These are phyloP conservation scores for Wickerhamomyces sydowiorum DNA, from an alignment of 805 yeast genomes.

Conservation along the genomic window DNA sequence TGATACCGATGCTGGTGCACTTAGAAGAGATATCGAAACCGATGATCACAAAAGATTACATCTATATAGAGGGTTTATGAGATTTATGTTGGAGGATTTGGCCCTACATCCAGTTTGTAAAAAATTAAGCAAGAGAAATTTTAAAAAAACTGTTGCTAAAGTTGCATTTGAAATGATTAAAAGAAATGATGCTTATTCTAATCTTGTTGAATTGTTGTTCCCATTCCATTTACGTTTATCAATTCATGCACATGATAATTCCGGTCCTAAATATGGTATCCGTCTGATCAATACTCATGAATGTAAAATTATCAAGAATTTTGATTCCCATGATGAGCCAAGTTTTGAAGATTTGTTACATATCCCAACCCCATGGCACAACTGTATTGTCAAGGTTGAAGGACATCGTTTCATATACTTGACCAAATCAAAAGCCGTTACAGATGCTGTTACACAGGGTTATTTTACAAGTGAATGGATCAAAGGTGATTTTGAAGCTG, in stretches of 20 bases:
- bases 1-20: conserved; percentile 53
- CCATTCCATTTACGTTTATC: conserved; percentile 57
- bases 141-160: conserved; percentile 43
- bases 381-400: conserved; percentile 40
- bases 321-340: conserved; percentile 35
- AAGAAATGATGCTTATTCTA: conserved; percentile 60
- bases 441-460: conserved; percentile 30
- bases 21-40: conserved; percentile 54
- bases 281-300: conserved; percentile 37
- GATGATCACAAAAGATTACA: conserved; percentile 49
- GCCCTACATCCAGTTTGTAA: conserved; percentile 33
- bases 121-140: conserved; percentile 37
- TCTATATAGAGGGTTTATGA: conserved; percentile 52
- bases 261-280: conserved; percentile 57
- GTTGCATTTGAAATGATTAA: conserved; percentile 63
- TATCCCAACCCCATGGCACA: conserved; percentile 67
- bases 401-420: conserved; percentile 27
- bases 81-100: conserved; percentile 55
- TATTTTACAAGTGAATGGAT: conserved; percentile 30
- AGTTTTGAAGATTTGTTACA: conserved; percentile 47
- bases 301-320: conserved; percentile 41
- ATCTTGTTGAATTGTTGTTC: conserved; percentile 51
- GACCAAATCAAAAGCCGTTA: conserved; percentile 30
- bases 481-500: conserved; percentile 24
- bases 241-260: conserved; percentile 54